These are phyloP conservation scores for Trichaptum fuscoviolaceum DNA, from an alignment of 768 basidiomycete species.

Conservation along the genomic window DNA sequence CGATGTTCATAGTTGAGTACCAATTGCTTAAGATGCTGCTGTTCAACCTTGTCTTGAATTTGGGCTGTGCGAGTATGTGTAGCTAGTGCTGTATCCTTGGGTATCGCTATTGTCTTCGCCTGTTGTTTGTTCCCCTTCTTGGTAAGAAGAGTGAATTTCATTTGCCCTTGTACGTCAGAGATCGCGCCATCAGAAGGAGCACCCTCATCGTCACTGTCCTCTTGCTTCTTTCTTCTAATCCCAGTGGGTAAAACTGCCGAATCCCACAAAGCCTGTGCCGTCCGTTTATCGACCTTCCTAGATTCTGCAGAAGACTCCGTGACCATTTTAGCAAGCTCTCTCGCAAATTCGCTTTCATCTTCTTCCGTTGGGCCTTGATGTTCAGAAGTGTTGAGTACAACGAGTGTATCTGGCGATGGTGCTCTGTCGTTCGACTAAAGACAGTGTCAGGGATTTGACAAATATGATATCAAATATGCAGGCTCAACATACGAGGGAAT, in stretches of 20 bases:
- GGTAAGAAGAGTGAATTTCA: conserved; percentile 91
- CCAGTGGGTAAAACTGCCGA: conserved; percentile 70
- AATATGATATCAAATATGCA: conserved; percentile 3
- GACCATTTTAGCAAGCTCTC: conserved; percentile 93
- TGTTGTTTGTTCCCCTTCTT: conserved; percentile 93
- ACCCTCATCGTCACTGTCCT: conserved; percentile 52
- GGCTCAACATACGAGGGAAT: conserved; percentile 45
- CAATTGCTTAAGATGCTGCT: conserved; percentile 93
- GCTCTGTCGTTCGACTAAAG: conserved; percentile 59
- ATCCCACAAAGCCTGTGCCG: conserved; percentile 84
- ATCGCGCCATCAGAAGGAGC: conserved; percentile 27
- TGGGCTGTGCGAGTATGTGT: conserved; percentile 90
- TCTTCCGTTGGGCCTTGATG: conserved; percentile 80
- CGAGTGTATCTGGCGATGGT: conserved; percentile 77
- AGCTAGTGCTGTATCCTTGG: conserved; percentile 81
- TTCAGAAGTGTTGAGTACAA: conserved; percentile 69
- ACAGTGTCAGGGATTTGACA: neutral
- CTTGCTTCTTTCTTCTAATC: conserved; percentile 57
- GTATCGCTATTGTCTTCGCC: conserved; percentile 83
- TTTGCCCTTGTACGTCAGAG: conserved; percentile 39
- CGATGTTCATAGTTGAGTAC: conserved; percentile 89
- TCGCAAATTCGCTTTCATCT: conserved; percentile 89
- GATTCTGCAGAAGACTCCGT: conserved; percentile 81
- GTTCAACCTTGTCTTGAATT: conserved; percentile 90
- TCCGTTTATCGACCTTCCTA: conserved; percentile 83